A percentile compares a stretch with the other conserved stretches of the same genome.
Evolutionary conservation across 495 filamentous ascomycete species (phyloP).

Genomic region (Cudoniella acicularis): DNA sequence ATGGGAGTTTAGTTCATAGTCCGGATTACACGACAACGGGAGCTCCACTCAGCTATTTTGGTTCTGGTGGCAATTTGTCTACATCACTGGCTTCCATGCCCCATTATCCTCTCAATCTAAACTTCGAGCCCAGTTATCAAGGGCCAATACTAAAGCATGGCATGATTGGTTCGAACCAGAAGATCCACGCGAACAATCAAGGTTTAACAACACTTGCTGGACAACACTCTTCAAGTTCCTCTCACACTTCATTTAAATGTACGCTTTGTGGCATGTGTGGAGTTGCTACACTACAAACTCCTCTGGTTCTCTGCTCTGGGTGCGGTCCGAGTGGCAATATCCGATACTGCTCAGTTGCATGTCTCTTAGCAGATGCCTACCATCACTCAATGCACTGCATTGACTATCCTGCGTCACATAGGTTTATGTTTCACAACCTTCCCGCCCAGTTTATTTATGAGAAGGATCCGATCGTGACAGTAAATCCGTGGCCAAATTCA

Average conservation of each 20-base stretch:
- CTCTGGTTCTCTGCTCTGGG: constrained; percentile 9
- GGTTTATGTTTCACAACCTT: background rate
- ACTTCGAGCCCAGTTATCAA: background rate
- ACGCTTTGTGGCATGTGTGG: background rate
- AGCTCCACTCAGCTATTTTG: too few relatives aligned
- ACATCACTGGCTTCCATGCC: background rate
- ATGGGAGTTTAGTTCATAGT: too few relatives aligned
- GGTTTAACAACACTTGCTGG: too few relatives aligned
- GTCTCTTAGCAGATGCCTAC: constrained; percentile 12
- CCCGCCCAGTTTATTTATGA: background rate
- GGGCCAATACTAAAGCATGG: background rate
- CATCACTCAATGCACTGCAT: constrained; percentile 5
- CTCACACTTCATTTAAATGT: background rate
- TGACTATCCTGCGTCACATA: background rate
- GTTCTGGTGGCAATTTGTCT: background rate
- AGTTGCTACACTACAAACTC: background rate
- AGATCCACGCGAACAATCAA: too few relatives aligned
- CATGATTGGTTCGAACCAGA: too few relatives aligned
- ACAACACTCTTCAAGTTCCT: too few relatives aligned
- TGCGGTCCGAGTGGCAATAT: constrained; percentile 9
- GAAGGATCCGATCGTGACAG: background rate
- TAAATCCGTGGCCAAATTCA: background rate
- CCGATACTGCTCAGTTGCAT: constrained; percentile 14
- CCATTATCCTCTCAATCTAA: background rate
- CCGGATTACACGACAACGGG: too few relatives aligned